Evolutionary conservation across 768 basidiomycete genomes (phyloP).

Genomic region (Imleria badia): DNA sequence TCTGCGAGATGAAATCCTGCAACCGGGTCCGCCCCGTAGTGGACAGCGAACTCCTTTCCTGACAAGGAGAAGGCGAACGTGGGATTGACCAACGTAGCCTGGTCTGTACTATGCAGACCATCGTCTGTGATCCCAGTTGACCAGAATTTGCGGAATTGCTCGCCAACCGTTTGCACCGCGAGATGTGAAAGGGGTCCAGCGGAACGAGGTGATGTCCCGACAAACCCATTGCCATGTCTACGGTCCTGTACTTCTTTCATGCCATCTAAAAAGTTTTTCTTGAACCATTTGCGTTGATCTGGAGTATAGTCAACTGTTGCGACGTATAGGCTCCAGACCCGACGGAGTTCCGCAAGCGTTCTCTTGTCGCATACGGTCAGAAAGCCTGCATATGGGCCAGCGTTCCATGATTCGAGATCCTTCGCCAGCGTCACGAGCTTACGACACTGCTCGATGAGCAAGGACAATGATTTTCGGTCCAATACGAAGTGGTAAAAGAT

Average conservation of each 20-base stretch:
- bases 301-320: conserved; percentile 13
- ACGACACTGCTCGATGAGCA: conserved; percentile 30
- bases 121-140: conserved; percentile 26
- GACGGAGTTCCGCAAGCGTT: conserved; percentile 25
- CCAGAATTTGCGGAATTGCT: conserved; percentile 30
- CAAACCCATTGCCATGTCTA: neutral
- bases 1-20: conserved; percentile 35
- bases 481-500: conserved; percentile 32
- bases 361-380: conserved; percentile 22
- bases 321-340: conserved; percentile 21
- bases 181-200: conserved; percentile 26
- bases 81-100: conserved; percentile 25
- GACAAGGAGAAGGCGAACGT: conserved; percentile 30
- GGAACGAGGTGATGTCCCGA: conserved; percentile 23
- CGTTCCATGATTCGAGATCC: conserved; percentile 23
- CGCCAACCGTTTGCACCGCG: neutral
- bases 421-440: conserved; percentile 20
- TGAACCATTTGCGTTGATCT: conserved; percentile 11
- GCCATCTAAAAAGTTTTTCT: conserved; percentile 20
- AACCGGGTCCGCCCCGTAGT: conserved; percentile 32
- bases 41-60: conserved; percentile 25
- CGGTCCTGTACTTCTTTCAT: conserved; percentile 13
- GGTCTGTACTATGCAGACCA: conserved; percentile 12
- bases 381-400: conserved; percentile 28
- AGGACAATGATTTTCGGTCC: conserved; percentile 21